Evolutionary conservation across 2,329 filamentous ascomycete species (phyloP).

Genomic region (Geosmithia putterillii): DNA sequence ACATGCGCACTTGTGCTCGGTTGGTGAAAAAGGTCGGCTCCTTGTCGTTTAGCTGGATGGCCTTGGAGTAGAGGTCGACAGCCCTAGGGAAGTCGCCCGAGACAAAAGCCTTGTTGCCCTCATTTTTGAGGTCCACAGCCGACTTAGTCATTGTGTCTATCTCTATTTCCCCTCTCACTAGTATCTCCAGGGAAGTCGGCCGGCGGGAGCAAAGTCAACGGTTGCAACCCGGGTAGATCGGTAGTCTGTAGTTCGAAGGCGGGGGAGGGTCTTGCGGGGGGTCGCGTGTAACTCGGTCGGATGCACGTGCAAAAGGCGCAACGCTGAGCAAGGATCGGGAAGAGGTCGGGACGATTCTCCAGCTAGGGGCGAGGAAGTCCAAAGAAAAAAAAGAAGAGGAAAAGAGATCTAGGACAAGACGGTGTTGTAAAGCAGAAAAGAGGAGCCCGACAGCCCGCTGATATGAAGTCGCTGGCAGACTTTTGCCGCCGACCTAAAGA

Average conservation of each 20-base stretch:
- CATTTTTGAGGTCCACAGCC: constrained; percentile 76
- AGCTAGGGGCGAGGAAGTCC: neutral
- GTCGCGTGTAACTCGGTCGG: neutral
- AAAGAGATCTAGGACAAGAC: too few relatives aligned
- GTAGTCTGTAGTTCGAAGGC: neutral
- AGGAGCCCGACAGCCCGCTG: too few relatives aligned
- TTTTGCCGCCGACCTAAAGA: too few relatives aligned
- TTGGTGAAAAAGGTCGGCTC: constrained; percentile 91
- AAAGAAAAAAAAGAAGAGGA: neutral
- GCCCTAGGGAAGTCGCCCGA: constrained; percentile 77
- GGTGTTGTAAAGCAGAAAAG: too few relatives aligned
- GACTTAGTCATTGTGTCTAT: constrained; percentile 36
- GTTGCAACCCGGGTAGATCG: too few relatives aligned
- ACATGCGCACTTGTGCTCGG: constrained; percentile 66
- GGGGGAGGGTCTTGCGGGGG: neutral
- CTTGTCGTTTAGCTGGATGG: constrained; percentile 71
- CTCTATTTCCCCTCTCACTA: neutral
- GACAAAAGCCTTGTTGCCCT: constrained; percentile 88
- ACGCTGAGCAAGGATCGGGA: neutral
- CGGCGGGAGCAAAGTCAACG: too few relatives aligned
- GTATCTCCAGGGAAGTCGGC: too few relatives aligned
- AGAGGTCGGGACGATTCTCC: neutral
- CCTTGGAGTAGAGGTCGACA: constrained; percentile 73
- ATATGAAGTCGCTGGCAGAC: too few relatives aligned
- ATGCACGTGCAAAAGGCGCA: neutral